Percentiles rank a stretch among this genome's conserved stretches.
Conservation (phyloP, 331 rosid species). For the Rosa hybrid region DNA sequence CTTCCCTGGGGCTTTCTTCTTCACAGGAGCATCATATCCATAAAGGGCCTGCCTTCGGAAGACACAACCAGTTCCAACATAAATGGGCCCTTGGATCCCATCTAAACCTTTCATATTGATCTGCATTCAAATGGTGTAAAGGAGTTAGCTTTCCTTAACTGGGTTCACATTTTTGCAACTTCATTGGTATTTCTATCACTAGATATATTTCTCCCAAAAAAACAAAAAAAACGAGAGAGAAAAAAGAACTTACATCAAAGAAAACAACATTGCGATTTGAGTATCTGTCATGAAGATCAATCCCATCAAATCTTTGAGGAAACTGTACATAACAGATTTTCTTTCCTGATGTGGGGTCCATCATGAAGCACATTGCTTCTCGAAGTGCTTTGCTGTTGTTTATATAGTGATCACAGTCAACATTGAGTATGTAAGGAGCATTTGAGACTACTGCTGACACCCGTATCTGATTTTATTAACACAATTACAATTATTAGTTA, state of each 20-base stretch:
- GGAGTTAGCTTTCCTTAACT: slow-evolving; percentile 1
- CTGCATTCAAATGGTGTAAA: slow-evolving; percentile 32
- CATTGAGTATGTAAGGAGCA: slow-evolving; percentile 79
- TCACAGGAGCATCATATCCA: slow-evolving; percentile 82
- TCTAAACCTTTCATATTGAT: slow-evolving; percentile 92
- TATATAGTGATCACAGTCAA: slow-evolving; percentile 77
- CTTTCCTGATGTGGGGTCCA: slow-evolving; percentile 75
- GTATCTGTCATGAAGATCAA: slow-evolving; percentile 51
- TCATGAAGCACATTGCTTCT: slow-evolving; percentile 97
- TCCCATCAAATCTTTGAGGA: slow-evolving; percentile 69
- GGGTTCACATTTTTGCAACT: neutral
- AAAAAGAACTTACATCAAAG: slow-evolving; percentile 56
- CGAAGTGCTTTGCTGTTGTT: slow-evolving; percentile 83
- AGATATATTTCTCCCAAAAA: neutral
- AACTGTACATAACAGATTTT: slow-evolving; percentile 77
- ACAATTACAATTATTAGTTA: neutral
- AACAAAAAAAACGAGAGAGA: neutral
- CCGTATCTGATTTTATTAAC: slow-evolving; percentile 44
- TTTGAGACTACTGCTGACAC: slow-evolving; percentile 84
- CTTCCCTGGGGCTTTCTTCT: slow-evolving; percentile 59
- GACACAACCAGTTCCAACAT: slow-evolving; percentile 79
- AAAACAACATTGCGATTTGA: slow-evolving; percentile 67
- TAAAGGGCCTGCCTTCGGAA: slow-evolving; percentile 85
- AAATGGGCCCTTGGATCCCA: slow-evolving; percentile 87
- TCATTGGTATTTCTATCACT: neutral